Evolutionary conservation across 805 yeast species (phyloP), one percentile per base, ranked within the genome.

Genomic region (Priceomyces haplophilus): DNA sequence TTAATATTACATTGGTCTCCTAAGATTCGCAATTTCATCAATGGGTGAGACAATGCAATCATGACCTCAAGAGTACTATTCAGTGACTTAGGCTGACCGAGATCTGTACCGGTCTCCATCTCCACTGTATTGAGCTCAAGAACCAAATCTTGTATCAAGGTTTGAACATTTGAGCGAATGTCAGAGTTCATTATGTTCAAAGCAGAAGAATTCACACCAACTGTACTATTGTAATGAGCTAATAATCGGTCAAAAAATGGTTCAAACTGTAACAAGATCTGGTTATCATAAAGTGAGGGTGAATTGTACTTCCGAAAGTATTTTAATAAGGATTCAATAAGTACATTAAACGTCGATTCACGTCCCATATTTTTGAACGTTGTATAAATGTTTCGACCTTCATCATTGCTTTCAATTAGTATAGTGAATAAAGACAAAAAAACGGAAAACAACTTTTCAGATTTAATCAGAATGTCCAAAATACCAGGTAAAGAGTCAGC

Each of bases 341-440:
- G 56, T 4, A 52, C 48, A 34, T 66, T 53, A 47, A 63, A 67
- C 4, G 54, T 61, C 6, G 52, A 50, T 17, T 56, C 32, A 33
- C 55, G 61, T 35, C 56, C 52, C 34, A 58, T 50, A 23, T 49
- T 56, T 24, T 52, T 52, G 44, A 58, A 67, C 4, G 56, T 44
- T 11, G 58, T 54, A 20, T 57, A 52, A 7, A 65, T 42, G 46
- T 52, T 43, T 35, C 45, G 23, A 24, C 42, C 23, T 41, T 53
- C 41, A 30, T 44, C 34, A 41, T 47, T 38, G 36, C 48, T 30
- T 12, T 30, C 41, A 15, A 61, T 46, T 12, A 64, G 49, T 2
- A 50, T 38, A 41, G 56, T 54, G 65, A 68, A 64, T 3, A 64
- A 35, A 13, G 47, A 44, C 38, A 65, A 45, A 40, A 63, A 65